Evolutionary conservation across 192 early-diverging fungal genomes (phyloP), one percentile per base, ranked within the genome.

Genomic region (Linnemannia schmuckeri): DNA sequence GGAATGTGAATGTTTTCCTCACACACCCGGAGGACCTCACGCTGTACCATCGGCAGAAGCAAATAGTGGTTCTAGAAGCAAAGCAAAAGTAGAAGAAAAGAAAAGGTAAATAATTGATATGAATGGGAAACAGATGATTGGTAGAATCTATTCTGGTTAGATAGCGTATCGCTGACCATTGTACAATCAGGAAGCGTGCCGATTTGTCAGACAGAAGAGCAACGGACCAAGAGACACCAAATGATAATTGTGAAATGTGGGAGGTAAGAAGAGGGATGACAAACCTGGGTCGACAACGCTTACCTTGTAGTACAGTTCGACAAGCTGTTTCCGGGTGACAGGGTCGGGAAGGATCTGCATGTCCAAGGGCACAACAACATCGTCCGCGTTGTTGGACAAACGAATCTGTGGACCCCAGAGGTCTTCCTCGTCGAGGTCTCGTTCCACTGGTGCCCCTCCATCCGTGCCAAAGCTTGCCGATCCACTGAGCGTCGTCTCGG

Each of bases 1-100:
- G 85, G 85, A 46, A 87, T 81, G 33, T 81, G 85, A 33, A 81
- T 81, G 47, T 87, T 87, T 63, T 87, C 72, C 76, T 81, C 75
- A 41, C 85, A 87, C 15, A 87, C 85, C n/a, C 79, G 33, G 4
- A 87, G 76, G 3, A 87, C 85, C 40, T 75, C 85, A 2, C 76
- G 79, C 33, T 87, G 85, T 10, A 87, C 85, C 85, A 87, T 87
- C 4, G 85, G 85, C 24, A 87, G 42, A 24, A 46, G 52, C 10
- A 37, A 69, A 71, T 80, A 80, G 38, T 86, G 83, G 52, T 86
- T 86, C 83, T 86, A 63, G 57, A 46, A 44, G 42, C 41, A 33
- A 71, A 71, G 6, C 0, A n/a, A 20, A 57, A 17, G 37, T 49
- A 9, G 30, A 74, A 52, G 47, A 70, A 70, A 40, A 24, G 4